Conservation (phyloP, 106 monocot genomes). For the Xerophyta viscosa region DNA sequence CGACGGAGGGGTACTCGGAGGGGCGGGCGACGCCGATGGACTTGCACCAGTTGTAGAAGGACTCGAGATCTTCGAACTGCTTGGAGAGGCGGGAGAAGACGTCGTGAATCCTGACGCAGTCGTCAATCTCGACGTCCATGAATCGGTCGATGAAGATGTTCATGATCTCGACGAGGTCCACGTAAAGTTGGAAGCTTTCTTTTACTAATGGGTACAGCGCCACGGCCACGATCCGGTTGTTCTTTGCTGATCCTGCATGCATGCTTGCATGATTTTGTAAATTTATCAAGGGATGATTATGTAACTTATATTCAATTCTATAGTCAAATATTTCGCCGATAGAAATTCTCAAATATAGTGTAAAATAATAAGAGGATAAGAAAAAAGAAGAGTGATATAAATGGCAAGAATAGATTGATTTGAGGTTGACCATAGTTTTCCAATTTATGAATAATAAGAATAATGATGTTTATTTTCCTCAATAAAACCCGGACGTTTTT, state of each 20-base stretch:
- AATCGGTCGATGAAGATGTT: constrained; percentile 63
- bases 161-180: constrained; percentile 52
- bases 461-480: too few relatives aligned
- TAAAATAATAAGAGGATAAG: too few relatives aligned
- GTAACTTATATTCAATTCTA: too few relatives aligned
- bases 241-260: constrained; percentile 53
- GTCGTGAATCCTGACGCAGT: constrained; percentile 48
- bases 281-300: too few relatives aligned
- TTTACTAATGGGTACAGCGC: constrained; percentile 73
- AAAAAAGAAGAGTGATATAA: too few relatives aligned
- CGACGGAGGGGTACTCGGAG: constrained; percentile 73
- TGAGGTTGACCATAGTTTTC: too few relatives aligned
- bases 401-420: too few relatives aligned
- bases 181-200: constrained; percentile 87
- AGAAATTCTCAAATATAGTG: too few relatives aligned
- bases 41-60: constrained; percentile 56
- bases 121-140: constrained; percentile 51
- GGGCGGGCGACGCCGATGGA: constrained; percentile 42
- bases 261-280: too few relatives aligned
- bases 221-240: constrained; percentile 59
- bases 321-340: too few relatives aligned
- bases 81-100: constrained; percentile 68
- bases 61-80: constrained; percentile 70
- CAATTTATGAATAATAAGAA: too few relatives aligned
- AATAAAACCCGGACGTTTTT: too few relatives aligned